Conservation (phyloP, 345 rosid species). For the Tarenaya hassleriana region DNA sequence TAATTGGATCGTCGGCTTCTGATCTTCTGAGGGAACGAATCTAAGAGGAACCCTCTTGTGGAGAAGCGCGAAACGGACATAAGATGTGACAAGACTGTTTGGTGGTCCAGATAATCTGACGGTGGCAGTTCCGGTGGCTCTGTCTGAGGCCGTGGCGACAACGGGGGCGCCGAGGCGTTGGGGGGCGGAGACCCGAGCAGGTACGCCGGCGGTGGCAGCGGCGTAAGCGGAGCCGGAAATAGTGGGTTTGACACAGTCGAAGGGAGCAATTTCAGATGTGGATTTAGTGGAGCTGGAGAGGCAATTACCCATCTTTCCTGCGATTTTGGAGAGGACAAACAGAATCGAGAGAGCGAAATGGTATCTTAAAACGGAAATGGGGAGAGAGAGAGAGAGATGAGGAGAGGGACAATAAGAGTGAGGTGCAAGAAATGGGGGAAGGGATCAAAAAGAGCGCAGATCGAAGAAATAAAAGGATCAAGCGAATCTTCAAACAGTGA, state of each 20-base stretch:
- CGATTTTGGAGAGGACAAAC: not conserved
- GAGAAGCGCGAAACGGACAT: slow-evolving; percentile 50
- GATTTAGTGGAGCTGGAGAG: slow-evolving; percentile 30
- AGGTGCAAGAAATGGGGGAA: slow-evolving; percentile 21
- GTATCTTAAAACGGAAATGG: too few species aligned
- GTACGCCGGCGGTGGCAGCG: too few species aligned
- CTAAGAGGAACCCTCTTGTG: slow-evolving; percentile 41
- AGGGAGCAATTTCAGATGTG: slow-evolving; percentile 43
- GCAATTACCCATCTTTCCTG: slow-evolving; percentile 47
- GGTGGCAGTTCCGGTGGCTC: slow-evolving; percentile 20
- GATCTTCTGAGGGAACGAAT: slow-evolving; percentile 33
- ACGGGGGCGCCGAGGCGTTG: not conserved
- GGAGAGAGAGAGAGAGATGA: slow-evolving; percentile 3
- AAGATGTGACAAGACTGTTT: slow-evolving; percentile 30
- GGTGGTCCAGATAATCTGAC: slow-evolving; percentile 37
- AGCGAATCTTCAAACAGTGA: too few species aligned
- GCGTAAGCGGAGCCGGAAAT: slow-evolving; percentile 6
- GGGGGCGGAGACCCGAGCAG: slow-evolving; percentile 9
- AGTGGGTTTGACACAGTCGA: slow-evolving; percentile 31
- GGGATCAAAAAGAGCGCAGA: slow-evolving; percentile 12
- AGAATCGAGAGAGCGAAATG: slow-evolving; percentile 8
- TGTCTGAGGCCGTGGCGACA: slow-evolving; percentile 7
- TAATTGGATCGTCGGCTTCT: slow-evolving; percentile 33
- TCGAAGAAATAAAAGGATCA: too few species aligned
- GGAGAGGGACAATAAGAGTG: slow-evolving; percentile 16